Conservation (phyloP, 2,329 filamentous ascomycete species). For the Arthrobotrys sinensis region DNA sequence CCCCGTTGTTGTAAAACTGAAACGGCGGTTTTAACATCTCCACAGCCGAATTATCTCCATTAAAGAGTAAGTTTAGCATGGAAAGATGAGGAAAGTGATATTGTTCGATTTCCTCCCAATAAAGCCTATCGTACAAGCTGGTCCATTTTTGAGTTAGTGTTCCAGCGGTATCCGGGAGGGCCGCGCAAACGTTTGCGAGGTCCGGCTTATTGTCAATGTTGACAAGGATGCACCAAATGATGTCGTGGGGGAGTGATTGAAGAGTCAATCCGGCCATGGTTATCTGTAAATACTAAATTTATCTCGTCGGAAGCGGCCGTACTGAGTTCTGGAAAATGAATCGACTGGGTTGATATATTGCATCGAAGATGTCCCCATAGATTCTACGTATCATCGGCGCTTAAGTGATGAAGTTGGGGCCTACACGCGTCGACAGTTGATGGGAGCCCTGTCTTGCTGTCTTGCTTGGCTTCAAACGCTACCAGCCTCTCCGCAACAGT, state of each 20-base stretch:
- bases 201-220: constrained; percentile 13
- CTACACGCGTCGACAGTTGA: too few relatives aligned
- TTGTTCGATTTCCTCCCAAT: not conserved
- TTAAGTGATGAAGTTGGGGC: too few relatives aligned
- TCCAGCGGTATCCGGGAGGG: not conserved
- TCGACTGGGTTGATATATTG: too few relatives aligned
- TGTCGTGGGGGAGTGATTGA: not conserved
- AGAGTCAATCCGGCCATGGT: not conserved
- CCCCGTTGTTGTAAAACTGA: not conserved
- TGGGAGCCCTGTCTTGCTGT: too few relatives aligned
- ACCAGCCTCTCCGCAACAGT: too few relatives aligned
- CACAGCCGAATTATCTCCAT: not conserved
- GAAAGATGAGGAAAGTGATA: not conserved
- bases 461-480: too few relatives aligned
- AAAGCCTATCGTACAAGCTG: not conserved
- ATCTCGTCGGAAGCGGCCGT: not conserved
- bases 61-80: not conserved
- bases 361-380: too few relatives aligned
- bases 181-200: constrained; percentile 3
- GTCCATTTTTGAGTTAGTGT: not conserved
- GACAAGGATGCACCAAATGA: not conserved
- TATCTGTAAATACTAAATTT: not conserved
- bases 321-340: too few relatives aligned
- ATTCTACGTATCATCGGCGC: too few relatives aligned
- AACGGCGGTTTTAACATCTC: not conserved